A percentile compares a stretch with the other conserved stretches of the same genome.
These are phyloP conservation scores for Lasiodiplodia citricola DNA, from an alignment of 2,329 filamentous ascomycete genomes.

Conservation along the genomic window DNA sequence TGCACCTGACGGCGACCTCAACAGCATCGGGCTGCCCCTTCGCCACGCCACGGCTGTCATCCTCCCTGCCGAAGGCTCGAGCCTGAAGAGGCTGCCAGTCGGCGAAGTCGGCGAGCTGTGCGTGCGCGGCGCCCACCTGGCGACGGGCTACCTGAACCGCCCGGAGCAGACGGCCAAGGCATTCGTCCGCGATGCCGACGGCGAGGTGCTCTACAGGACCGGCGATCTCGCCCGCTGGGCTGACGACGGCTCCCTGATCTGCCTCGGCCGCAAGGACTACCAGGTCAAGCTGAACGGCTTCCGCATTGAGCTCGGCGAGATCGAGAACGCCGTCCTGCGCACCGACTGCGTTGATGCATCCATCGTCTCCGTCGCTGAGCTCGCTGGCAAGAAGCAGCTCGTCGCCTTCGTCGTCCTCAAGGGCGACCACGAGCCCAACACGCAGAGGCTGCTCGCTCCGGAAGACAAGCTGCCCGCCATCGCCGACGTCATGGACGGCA, in stretches of 20 bases:
- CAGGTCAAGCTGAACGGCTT: conserved; percentile 43
- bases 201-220: conserved; percentile 24
- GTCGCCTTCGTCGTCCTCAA: conserved; percentile 18
- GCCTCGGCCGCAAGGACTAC: conserved; percentile 17
- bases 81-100: conserved; percentile 31
- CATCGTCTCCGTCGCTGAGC: background rate
- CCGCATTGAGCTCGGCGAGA: conserved; percentile 42
- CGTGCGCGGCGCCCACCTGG: conserved; percentile 75
- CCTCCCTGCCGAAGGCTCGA: conserved; percentile 35
- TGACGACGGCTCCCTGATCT: background rate
- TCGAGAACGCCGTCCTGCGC: conserved; percentile 31
- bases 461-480: background rate
- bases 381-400: background rate
- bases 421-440: background rate
- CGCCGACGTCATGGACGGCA: background rate
- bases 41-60: background rate
- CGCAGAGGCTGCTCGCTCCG: background rate
- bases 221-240: conserved; percentile 28
- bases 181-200: conserved; percentile 52
- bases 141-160: conserved; percentile 79
- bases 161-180: conserved; percentile 77
- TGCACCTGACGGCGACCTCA: background rate
- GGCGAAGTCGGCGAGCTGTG: conserved; percentile 78
- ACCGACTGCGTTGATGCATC: background rate
- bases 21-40: conserved; percentile 2